Conservation (phyloP, 768 basidiomycete genomes). For the Naematelia encephala region DNA sequence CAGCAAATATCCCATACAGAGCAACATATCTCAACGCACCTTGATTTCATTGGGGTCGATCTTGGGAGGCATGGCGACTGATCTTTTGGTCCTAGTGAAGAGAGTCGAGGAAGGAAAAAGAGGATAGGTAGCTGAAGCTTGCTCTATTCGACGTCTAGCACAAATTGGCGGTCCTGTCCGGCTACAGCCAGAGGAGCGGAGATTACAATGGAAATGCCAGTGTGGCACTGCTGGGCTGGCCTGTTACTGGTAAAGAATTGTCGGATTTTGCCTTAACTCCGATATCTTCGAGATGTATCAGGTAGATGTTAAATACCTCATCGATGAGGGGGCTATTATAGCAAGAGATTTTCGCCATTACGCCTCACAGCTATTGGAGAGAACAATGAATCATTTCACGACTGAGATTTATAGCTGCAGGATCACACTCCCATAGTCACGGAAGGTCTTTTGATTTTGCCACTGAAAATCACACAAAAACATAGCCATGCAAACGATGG, state of each 20-base stretch:
- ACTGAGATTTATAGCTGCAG: no score
- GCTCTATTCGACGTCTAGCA: not conserved
- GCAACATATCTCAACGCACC: no score
- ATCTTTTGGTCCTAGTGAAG: slow-evolving; percentile 9
- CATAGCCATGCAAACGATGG: no score
- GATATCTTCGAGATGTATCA: slow-evolving; percentile 15
- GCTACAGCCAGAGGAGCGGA: slow-evolving; percentile 1
- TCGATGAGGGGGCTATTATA: no score
- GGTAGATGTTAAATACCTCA: no score
- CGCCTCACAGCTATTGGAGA: no score
- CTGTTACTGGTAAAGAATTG: not conserved
- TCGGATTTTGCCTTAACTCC: slow-evolving; percentile 11
- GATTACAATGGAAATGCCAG: not conserved
- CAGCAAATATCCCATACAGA: no score
- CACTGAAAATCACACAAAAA: no score
- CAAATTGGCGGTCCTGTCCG: not conserved
- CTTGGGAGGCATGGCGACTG: slow-evolving; percentile 51
- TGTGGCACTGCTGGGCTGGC: slow-evolving; percentile 7
- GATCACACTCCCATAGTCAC: no score
- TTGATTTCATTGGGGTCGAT: slow-evolving; percentile 93
- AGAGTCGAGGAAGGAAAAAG: not conserved
- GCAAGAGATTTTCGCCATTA: no score
- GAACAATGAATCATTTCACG: no score
- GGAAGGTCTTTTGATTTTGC: no score
- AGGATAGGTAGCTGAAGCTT: not conserved